Percentiles rank a stretch among this genome's conserved stretches.
These are phyloP conservation scores for Daldinia childiae DNA, from an alignment of 495 filamentous ascomycete species.

Conservation along the genomic window DNA sequence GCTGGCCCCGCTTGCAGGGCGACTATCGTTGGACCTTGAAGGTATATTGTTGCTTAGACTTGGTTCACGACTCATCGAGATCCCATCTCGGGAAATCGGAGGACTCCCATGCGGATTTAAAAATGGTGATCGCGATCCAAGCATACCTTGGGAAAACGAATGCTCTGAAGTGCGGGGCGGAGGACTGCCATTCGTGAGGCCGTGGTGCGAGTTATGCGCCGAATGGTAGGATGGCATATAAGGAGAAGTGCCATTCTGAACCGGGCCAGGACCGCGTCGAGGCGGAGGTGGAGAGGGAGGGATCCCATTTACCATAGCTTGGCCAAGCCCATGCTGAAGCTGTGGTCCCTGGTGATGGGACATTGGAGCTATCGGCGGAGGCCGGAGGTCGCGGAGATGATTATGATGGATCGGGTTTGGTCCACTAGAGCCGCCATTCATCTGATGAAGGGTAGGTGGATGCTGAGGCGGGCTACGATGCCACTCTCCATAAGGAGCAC, in stretches of 20 bases:
- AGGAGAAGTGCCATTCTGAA: slow-evolving; percentile 33
- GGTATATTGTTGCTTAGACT: slow-evolving; percentile 35
- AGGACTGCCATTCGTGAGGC: slow-evolving; percentile 48
- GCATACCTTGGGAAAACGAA: slow-evolving; percentile 48
- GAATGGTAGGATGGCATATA: slow-evolving; percentile 43
- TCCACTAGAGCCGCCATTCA: slow-evolving; percentile 51
- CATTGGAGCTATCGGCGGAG: slow-evolving; percentile 52
- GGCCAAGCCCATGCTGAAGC: slow-evolving; percentile 52
- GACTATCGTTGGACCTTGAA: slow-evolving; percentile 50
- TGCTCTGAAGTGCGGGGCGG: slow-evolving; percentile 47
- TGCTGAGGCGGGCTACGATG: slow-evolving; percentile 47
- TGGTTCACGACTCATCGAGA: slow-evolving; percentile 47
- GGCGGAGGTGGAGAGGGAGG: slow-evolving; percentile 56
- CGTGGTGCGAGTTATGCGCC: slow-evolving; percentile 50
- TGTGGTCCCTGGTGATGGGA: slow-evolving; percentile 48
- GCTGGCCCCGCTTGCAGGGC: slow-evolving; percentile 69
- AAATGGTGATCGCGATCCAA: slow-evolving; percentile 48
- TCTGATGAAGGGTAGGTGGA: slow-evolving; percentile 50
- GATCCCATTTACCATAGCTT: slow-evolving; percentile 53
- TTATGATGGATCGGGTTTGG: slow-evolving; percentile 50
- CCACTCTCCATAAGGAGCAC: slow-evolving; percentile 49
- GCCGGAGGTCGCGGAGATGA: slow-evolving; percentile 54
- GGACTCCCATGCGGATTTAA: slow-evolving; percentile 50
- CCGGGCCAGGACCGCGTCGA: slow-evolving; percentile 36
- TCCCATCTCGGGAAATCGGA: slow-evolving; percentile 44